phyloP scores from a whole-genome alignment of 768 basidiomycete genomes.

The Rhizopogon roseolus region DNA sequence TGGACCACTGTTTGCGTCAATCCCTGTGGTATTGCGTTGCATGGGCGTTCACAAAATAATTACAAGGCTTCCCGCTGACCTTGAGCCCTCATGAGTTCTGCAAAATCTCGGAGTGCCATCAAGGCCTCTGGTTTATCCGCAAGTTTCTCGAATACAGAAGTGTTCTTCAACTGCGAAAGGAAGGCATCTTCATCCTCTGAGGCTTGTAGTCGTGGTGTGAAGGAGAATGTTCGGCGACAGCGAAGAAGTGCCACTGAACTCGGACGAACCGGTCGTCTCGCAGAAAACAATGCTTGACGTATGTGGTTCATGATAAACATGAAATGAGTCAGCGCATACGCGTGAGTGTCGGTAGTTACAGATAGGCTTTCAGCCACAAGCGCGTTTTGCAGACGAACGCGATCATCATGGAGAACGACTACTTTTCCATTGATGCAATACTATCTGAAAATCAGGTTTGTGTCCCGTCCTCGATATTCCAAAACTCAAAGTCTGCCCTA shows the following conservation, averaged over 20 bases:
- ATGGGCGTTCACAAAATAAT: not conserved
- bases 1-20: constrained; percentile 40
- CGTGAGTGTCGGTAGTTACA: not conserved
- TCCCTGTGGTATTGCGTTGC: constrained; percentile 28
- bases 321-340: not conserved
- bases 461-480: not conserved
- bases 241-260: constrained; percentile 4
- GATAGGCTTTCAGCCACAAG: constrained; percentile 11
- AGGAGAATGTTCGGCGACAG: constrained; percentile 24
- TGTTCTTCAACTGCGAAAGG: constrained; percentile 39
- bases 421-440: constrained; percentile 89
- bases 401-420: constrained; percentile 76
- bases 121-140: constrained; percentile 46
- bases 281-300: constrained; percentile 10
- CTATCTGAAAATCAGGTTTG: constrained; percentile 85
- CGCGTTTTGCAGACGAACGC: constrained; percentile 11
- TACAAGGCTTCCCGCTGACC: constrained; percentile 28
- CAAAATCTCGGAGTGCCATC: constrained; percentile 41
- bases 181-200: constrained; percentile 30
- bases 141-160: constrained; percentile 43
- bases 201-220: constrained; percentile 23
- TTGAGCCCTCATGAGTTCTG: constrained; percentile 40
- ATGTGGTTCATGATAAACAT: constrained; percentile 16
- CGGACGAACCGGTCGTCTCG: constrained; percentile 13
- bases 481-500: constrained; percentile 21